Base-by-base conservation (phyloP, 176 grass and related monocot species). In the Dactylis glomerata region DNA sequence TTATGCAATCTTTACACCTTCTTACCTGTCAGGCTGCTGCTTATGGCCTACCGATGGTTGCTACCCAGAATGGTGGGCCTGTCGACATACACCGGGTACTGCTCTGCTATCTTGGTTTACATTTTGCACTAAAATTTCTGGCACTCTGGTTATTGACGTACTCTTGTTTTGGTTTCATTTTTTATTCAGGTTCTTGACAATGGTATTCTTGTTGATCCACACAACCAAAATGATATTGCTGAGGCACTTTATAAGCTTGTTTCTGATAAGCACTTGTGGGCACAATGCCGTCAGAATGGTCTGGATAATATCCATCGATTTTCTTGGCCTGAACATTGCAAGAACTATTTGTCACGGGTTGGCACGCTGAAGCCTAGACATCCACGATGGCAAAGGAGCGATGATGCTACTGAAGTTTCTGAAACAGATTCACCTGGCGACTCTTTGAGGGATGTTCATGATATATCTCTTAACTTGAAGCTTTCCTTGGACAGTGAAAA, bases 281-380 rank as follows among this genome's bases (percentile, higher is more conserved):
- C 86, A 59, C 61, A 81, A 55, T 95, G 90, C 79, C 85, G 75
- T 40, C 80, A 92, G 51, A 95, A 92, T 86, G 90, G 90, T 82
- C 86, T 92, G 76, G 88, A 90, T 63, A 95, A 92, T 77, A 95
- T 95, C 33, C 88, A 95, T 74, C 83, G 86, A 79, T 95, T 95
- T 82, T 95, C 93, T 24, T 95, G 93, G 93, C 85, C 93, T 81
- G 88, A 95, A 86, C 93, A 95, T 84, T 95, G 93, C 82, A 92
- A 90, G n/a, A 95, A 87, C 51, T 95, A 95, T 82, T 78, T 95
- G 66, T 86, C 86, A 79, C 88, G 76, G 68, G 46, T 95, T 47
- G 78, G 56, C 66, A 81, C 79, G 2, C 86, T 89, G 70, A 88
- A 90, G 76, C 83, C 83, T 28, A 90, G 93, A 75, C 90, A 95